These are phyloP conservation scores for Clonostachys rhizophaga DNA, from an alignment of 2,329 filamentous ascomycete genomes.

Conservation along the genomic window DNA sequence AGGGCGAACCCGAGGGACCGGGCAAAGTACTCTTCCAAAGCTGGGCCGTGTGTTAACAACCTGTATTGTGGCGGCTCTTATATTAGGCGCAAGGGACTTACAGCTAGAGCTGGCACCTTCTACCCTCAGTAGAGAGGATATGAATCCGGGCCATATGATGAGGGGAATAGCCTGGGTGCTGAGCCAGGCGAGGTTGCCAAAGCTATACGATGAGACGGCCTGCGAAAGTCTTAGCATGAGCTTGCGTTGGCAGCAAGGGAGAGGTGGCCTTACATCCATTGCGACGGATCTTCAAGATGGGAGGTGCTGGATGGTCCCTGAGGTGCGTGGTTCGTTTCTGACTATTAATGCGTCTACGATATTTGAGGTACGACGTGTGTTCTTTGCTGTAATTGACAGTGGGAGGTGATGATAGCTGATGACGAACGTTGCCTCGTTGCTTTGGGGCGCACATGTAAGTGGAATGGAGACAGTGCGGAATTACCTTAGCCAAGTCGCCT, in stretches of 20 bases:
- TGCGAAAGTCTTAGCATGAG: slow-evolving; percentile 12
- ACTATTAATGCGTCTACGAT: too few species aligned
- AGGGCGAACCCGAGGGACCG: slow-evolving; percentile 66
- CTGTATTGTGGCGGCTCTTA: background rate
- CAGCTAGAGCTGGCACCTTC: background rate
- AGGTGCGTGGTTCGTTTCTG: too few species aligned
- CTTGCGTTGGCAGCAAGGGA: background rate
- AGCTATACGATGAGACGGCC: slow-evolving; percentile 45
- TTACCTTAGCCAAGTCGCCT: too few species aligned
- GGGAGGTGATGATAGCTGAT: too few species aligned
- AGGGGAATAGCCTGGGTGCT: slow-evolving; percentile 39
- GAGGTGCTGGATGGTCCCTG: too few species aligned
- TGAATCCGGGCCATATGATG: slow-evolving; percentile 40
- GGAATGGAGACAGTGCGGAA: too few species aligned
- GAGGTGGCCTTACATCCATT: background rate
- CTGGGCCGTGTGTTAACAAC: background rate
- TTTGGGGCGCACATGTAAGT: too few species aligned
- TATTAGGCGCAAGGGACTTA: background rate
- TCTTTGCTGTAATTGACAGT: too few species aligned
- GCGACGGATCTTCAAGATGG: background rate
- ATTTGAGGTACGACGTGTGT: too few species aligned
- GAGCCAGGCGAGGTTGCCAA: slow-evolving; percentile 48
- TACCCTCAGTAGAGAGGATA: slow-evolving; percentile 34
- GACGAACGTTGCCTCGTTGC: too few species aligned
- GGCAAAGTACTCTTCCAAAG: slow-evolving; percentile 53